A percentile compares a stretch with the other conserved stretches of the same genome.
These are phyloP conservation scores for Daldinia sp. DNA, from an alignment of 2,329 filamentous ascomycete species.

Conservation along the genomic window DNA sequence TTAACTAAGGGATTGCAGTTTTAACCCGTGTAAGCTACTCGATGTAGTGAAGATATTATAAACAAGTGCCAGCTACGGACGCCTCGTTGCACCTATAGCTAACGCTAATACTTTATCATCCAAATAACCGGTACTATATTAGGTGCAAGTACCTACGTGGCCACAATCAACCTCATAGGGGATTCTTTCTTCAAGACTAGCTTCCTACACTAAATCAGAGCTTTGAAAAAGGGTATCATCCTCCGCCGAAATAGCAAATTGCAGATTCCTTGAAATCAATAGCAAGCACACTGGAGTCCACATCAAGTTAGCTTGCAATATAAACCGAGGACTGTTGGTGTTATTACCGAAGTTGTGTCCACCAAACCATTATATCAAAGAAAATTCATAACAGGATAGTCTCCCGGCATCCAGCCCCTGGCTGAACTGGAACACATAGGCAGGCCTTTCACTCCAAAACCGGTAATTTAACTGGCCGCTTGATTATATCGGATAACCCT, in stretches of 20 bases:
- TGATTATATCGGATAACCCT: too few species aligned
- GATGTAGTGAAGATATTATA: too few species aligned
- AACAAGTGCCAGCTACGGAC: too few species aligned
- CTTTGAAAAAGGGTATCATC: constrained; percentile 23
- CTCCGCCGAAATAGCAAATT: neutral
- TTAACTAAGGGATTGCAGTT: too few species aligned
- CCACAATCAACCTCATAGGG: neutral
- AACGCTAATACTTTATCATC: too few species aligned
- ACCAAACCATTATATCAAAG: neutral
- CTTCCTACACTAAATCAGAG: neutral
- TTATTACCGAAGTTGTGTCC: neutral
- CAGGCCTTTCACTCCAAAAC: neutral
- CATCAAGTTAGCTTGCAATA: neutral
- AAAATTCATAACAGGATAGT: neutral
- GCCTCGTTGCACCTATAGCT: too few species aligned
- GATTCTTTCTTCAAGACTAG: neutral
- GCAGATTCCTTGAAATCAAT: neutral
- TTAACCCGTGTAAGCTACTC: too few species aligned
- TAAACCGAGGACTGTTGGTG: neutral
- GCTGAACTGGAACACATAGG: neutral
- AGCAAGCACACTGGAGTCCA: neutral
- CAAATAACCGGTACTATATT: too few species aligned
- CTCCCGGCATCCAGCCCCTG: neutral
- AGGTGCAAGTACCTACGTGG: too few species aligned
- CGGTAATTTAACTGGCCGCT: neutral